Evolutionary conservation across 129 eudicot species (phyloP).

Genomic region (Escallonia herrerae): DNA sequence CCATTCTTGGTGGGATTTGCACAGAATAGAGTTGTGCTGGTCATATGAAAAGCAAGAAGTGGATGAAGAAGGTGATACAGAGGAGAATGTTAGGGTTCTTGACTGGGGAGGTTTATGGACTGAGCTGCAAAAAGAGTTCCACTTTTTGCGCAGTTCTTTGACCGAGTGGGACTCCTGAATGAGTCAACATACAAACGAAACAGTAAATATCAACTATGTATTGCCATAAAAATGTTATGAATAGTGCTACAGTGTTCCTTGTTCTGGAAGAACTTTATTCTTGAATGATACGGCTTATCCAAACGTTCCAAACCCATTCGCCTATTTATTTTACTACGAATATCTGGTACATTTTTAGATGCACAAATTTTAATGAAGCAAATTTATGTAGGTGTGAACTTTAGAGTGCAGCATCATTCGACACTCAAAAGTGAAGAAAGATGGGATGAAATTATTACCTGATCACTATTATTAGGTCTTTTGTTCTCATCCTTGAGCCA

Average conservation of each 20-base stretch:
- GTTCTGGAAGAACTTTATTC: no score
- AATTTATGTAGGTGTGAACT: no score
- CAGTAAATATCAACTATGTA: not conserved
- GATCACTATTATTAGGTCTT: slow-evolving; percentile 39
- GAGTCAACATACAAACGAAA: slow-evolving; percentile 7
- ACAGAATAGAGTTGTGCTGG: slow-evolving; percentile 31
- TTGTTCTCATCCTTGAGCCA: slow-evolving; percentile 71
- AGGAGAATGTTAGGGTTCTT: slow-evolving; percentile 56
- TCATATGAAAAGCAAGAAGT: slow-evolving; percentile 52
- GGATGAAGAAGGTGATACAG: slow-evolving; percentile 58
- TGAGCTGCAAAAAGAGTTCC: slow-evolving; percentile 71
- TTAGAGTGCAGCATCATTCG: no score
- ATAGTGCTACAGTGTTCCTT: no score
- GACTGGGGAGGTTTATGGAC: slow-evolving; percentile 38
- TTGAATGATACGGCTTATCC: no score
- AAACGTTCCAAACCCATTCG: no score
- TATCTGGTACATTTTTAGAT: no score
- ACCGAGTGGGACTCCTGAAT: slow-evolving; percentile 53
- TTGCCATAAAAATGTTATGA: no score
- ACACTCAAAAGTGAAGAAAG: slow-evolving; percentile 1
- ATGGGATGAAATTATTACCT: slow-evolving; percentile 30
- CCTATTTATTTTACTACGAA: no score
- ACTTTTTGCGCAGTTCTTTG: slow-evolving; percentile 54
- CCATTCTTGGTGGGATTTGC: slow-evolving; percentile 17
- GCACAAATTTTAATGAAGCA: not conserved